These are phyloP conservation scores for Solanum ahanhuiri DNA, from an alignment of 257 asterid species.

Conservation along the genomic window DNA sequence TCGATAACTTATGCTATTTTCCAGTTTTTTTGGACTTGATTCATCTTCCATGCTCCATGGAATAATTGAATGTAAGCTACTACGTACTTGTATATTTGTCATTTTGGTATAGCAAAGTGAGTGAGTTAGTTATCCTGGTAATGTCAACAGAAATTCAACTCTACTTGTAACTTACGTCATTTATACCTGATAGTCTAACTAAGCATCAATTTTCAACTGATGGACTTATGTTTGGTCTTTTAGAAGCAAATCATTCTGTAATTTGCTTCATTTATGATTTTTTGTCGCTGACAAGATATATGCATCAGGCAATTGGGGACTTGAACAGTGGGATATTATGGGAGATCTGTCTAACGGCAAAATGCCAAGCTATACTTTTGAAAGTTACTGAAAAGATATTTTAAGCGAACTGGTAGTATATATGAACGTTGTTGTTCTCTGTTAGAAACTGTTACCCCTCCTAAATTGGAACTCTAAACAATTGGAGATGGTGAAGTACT, in stretches of 20 bases:
- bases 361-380: not conserved
- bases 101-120: not conserved
- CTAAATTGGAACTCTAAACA: not conserved
- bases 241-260: not conserved
- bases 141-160: not conserved
- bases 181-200: not conserved
- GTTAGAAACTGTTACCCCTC: not conserved
- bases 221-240: not conserved
- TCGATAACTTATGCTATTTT: constrained; percentile 21
- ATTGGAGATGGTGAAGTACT: not conserved
- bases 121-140: not conserved
- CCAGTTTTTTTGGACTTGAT: not conserved
- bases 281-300: not conserved
- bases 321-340: not conserved
- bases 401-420: not conserved
- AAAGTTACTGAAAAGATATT: not conserved
- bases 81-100: not conserved
- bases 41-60: not conserved
- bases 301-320: not conserved
- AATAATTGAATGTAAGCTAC: not conserved
- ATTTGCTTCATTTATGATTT: not conserved
- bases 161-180: not conserved
- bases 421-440: not conserved
- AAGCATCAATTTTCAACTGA: not conserved
- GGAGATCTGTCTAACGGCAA: not conserved